These are phyloP conservation scores for Microcos paniculata DNA, from an alignment of 345 rosid genomes.

Conservation along the genomic window DNA sequence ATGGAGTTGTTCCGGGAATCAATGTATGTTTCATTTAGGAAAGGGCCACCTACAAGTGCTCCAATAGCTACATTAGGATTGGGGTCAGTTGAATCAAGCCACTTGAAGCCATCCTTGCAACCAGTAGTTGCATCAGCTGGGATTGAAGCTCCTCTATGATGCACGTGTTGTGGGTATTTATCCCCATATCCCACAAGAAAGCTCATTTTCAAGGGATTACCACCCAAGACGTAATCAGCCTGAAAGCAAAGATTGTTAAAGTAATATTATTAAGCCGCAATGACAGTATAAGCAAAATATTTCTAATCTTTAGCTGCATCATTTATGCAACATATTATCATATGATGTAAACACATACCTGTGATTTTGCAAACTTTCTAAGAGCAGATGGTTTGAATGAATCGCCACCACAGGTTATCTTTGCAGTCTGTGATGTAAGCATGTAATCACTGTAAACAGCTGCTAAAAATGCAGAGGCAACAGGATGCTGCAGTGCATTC, in stretches of 20 bases:
- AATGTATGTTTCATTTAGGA: slow-evolving; percentile 69
- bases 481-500: slow-evolving; percentile 88
- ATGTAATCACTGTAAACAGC: slow-evolving; percentile 88
- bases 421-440: slow-evolving; percentile 74
- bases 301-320: neutral
- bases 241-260: slow-evolving; percentile 23
- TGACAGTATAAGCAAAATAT: neutral
- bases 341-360: slow-evolving; percentile 44
- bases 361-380: slow-evolving; percentile 80
- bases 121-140: slow-evolving; percentile 69
- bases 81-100: slow-evolving; percentile 62
- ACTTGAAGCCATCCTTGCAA: slow-evolving; percentile 76
- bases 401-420: slow-evolving; percentile 58
- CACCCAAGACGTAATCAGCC: slow-evolving; percentile 94
- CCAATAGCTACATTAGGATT: slow-evolving; percentile 90
- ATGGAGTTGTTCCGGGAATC: slow-evolving; percentile 70
- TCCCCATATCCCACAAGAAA: slow-evolving; percentile 92
- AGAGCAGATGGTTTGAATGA: slow-evolving; percentile 81
- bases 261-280: neutral
- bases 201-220: slow-evolving; percentile 79
- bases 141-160: slow-evolving; percentile 98
- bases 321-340: neutral
- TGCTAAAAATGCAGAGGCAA: slow-evolving; percentile 92
- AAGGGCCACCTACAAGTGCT: slow-evolving; percentile 93
- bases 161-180: slow-evolving; percentile 73